Percentiles rank a stretch among this genome's conserved stretches.
Evolutionary conservation across 305 asterid genomes (phyloP).

Genomic region (Solanum chacoense): DNA sequence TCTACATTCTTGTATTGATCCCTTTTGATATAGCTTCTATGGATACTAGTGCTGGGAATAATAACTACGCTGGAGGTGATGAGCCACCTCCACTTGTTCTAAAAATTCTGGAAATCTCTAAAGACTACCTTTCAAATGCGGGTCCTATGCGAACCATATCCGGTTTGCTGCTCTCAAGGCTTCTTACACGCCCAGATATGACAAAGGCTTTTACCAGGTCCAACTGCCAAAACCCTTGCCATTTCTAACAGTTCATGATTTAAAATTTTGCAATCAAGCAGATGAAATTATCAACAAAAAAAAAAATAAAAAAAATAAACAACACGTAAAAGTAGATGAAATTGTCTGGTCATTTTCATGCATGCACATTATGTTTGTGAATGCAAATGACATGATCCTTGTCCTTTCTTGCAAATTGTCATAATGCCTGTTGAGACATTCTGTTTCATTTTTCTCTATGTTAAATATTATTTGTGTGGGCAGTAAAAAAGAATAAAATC

Average conservation of each 20-base stretch:
- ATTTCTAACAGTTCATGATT: background rate
- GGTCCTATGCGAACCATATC: constrained; percentile 95
- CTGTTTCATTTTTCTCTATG: background rate
- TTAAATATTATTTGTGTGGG: background rate
- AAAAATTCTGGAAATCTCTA: constrained; percentile 59
- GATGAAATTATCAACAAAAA: background rate
- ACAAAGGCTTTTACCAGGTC: constrained; percentile 70
- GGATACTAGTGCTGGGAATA: constrained; percentile 65
- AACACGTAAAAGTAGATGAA: background rate
- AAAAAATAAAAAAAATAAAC: background rate
- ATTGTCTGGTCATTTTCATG: background rate
- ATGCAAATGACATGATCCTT: background rate
- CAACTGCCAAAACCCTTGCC: background rate
- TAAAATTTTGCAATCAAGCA: background rate
- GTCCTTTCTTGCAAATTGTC: background rate
- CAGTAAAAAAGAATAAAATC: background rate
- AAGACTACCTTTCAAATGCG: constrained; percentile 75
- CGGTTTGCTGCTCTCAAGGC: constrained; percentile 83
- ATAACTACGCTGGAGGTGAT: constrained; percentile 24
- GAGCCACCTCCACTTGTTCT: constrained; percentile 73
- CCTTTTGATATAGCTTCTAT: constrained; percentile 91
- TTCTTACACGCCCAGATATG: constrained; percentile 95
- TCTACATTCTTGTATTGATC: constrained; percentile 83
- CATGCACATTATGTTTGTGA: background rate
- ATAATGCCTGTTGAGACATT: background rate